phyloP scores from a whole-genome alignment of 768 basidiomycete species.

The Tephrocybe sp. region DNA sequence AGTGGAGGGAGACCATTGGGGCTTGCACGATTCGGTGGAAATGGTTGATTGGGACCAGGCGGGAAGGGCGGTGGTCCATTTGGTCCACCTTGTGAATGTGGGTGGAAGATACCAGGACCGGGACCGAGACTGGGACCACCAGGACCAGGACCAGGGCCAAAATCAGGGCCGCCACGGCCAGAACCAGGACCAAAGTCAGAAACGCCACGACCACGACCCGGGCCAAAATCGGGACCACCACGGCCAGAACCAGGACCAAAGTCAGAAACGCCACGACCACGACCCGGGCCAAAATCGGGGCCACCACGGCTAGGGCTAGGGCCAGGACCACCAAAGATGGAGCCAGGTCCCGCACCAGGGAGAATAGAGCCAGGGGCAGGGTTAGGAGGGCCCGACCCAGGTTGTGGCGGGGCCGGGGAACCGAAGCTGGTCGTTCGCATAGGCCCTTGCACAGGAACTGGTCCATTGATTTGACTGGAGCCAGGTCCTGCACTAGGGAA shows the following conservation, averaged over 20 bases:
- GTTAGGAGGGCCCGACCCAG: neutral
- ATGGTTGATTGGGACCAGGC: constrained; percentile 15
- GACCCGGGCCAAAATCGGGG: neutral
- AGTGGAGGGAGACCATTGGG: constrained; percentile 16
- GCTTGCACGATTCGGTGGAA: constrained; percentile 16
- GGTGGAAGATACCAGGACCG: constrained; percentile 8
- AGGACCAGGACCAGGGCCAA: no score
- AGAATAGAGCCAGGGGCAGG: constrained; percentile 1
- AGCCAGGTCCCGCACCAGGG: neutral
- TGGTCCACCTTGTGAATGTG: constrained; percentile 4
- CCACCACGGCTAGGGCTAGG: neutral
- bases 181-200: constrained; percentile 16
- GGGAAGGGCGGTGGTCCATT: constrained; percentile 18
- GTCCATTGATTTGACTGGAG: constrained; percentile 13
- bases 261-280: neutral
- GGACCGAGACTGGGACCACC: no score
- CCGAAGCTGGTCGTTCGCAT: constrained; percentile 1
- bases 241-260: neutral
- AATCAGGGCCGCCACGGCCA: constrained; percentile 1
- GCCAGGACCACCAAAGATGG: neutral
- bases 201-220: constrained; percentile 1
- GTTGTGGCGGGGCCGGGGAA: neutral
- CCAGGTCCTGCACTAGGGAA: neutral
- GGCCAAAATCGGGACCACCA: constrained; percentile 5
- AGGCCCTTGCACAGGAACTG: constrained; percentile 6